Conservation (phyloP, 306 rosid species). For the Biancaea sappan region DNA sequence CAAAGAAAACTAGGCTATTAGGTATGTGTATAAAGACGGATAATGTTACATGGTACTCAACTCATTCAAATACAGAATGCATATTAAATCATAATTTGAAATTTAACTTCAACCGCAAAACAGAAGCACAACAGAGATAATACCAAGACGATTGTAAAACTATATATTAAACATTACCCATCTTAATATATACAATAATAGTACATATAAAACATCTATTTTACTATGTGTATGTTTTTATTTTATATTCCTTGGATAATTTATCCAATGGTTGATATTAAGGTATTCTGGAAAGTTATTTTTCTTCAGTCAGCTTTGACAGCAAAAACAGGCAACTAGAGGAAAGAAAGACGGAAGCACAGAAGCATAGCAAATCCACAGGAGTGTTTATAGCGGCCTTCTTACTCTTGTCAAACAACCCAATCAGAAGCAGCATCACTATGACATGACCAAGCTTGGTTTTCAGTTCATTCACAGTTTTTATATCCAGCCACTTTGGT, state of each 20-base stretch:
- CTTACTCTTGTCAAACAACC: slow-evolving; percentile 83
- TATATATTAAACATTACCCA: slow-evolving; percentile 7
- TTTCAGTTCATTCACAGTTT: slow-evolving; percentile 80
- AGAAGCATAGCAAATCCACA: slow-evolving; percentile 84
- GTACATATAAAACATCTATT: not conserved
- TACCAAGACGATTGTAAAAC: not conserved
- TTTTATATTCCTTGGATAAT: not conserved
- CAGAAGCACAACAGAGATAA: slow-evolving; percentile 21
- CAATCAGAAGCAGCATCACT: slow-evolving; percentile 95
- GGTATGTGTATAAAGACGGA: not conserved
- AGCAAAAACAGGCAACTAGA: slow-evolving; percentile 76
- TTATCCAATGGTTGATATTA: slow-evolving; percentile 7
- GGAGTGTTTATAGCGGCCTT: slow-evolving; percentile 70
- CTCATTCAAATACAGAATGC: not conserved
- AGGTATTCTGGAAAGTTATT: slow-evolving; percentile 16
- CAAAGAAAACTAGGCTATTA: not conserved
- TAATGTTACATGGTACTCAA: not conserved
- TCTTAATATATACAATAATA: slow-evolving; percentile 30
- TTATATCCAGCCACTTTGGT: slow-evolving; percentile 80
- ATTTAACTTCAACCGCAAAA: not conserved
- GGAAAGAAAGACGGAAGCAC: slow-evolving; percentile 76
- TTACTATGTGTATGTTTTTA: not conserved
- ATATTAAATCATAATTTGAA: not conserved
- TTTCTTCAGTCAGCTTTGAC: slow-evolving; percentile 64
- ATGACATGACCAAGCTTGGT: slow-evolving; percentile 93